phyloP scores from a whole-genome alignment of 1,284 basidiomycete species.

The Pascua sp. region DNA sequence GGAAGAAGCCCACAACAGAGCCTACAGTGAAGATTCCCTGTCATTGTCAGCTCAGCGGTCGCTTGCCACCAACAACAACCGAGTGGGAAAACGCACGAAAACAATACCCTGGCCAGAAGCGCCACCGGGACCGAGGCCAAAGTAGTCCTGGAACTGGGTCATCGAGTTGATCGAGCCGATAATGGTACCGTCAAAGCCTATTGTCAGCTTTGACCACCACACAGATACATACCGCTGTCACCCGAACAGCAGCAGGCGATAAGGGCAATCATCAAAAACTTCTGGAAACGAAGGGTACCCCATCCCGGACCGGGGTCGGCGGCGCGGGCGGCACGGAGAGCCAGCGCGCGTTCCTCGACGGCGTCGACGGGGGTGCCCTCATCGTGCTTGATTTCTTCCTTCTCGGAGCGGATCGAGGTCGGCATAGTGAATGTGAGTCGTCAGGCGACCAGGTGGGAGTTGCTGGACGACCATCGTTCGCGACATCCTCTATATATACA shows the following conservation, averaged over 20 bases:
- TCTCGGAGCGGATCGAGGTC: too few species aligned
- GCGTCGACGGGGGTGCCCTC: neutral
- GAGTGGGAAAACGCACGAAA: constrained; percentile 1
- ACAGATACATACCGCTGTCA: constrained; percentile 38
- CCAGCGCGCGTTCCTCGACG: constrained; percentile 30
- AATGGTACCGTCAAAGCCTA: constrained; percentile 55
- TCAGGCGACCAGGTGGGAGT: too few species aligned
- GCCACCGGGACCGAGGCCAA: constrained; percentile 5
- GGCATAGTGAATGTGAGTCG: too few species aligned
- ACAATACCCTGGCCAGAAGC: constrained; percentile 2
- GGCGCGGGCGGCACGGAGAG: constrained; percentile 53
- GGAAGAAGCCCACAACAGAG: constrained; percentile 44
- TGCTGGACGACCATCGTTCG: too few species aligned
- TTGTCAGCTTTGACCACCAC: neutral
- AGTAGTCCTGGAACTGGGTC: constrained; percentile 46
- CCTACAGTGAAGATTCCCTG: constrained; percentile 52
- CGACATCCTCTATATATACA: too few species aligned
- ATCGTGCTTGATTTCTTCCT: neutral
- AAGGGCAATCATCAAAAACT: neutral
- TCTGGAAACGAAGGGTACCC: neutral
- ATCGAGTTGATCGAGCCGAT: constrained; percentile 58
- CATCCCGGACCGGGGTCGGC: constrained; percentile 53
- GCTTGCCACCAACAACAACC: neutral
- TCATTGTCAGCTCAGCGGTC: neutral
- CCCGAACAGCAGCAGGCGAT: constrained; percentile 26